Evolutionary conservation across 805 yeast genomes (phyloP).

Genomic region (Yamadazyma sp.): DNA sequence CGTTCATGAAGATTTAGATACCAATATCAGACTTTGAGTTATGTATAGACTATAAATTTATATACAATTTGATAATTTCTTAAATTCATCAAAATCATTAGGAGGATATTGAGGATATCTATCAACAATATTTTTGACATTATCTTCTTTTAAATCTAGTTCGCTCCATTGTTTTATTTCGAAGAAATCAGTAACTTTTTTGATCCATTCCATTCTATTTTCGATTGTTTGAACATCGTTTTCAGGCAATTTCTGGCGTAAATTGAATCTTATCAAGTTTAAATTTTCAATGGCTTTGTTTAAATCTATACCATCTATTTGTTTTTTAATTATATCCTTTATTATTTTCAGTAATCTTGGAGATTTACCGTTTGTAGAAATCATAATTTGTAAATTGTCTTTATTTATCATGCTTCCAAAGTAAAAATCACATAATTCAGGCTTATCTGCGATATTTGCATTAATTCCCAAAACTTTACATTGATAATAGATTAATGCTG

Average conservation of each 20-base stretch:
- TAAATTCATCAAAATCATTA: constrained; percentile 16
- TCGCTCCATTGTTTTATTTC: constrained; percentile 58
- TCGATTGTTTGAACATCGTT: constrained; percentile 51
- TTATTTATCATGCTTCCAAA: constrained; percentile 75
- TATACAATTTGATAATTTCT: constrained; percentile 9
- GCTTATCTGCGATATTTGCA: constrained; percentile 82
- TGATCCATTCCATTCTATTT: constrained; percentile 70
- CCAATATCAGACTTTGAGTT: not conserved
- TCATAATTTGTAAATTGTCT: constrained; percentile 76
- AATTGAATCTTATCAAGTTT: constrained; percentile 49
- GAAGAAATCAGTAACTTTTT: constrained; percentile 57
- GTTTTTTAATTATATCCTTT: constrained; percentile 52
- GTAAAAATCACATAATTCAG: constrained; percentile 80
- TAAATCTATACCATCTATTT: constrained; percentile 42
- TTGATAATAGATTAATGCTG: constrained; percentile 54
- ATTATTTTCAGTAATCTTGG: constrained; percentile 64
- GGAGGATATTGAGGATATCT: constrained; percentile 54
- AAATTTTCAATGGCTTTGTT: constrained; percentile 60
- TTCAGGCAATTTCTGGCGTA: constrained; percentile 47
- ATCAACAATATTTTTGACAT: constrained; percentile 41
- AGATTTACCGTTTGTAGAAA: constrained; percentile 78
- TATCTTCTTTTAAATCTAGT: constrained; percentile 27
- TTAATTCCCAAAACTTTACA: constrained; percentile 46
- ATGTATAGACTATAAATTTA: not conserved
- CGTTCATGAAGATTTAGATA: constrained; percentile 56